These are phyloP conservation scores for Cutaneotrichosporon arboriforme DNA, from an alignment of 1,284 basidiomycete species.

Conservation along the genomic window DNA sequence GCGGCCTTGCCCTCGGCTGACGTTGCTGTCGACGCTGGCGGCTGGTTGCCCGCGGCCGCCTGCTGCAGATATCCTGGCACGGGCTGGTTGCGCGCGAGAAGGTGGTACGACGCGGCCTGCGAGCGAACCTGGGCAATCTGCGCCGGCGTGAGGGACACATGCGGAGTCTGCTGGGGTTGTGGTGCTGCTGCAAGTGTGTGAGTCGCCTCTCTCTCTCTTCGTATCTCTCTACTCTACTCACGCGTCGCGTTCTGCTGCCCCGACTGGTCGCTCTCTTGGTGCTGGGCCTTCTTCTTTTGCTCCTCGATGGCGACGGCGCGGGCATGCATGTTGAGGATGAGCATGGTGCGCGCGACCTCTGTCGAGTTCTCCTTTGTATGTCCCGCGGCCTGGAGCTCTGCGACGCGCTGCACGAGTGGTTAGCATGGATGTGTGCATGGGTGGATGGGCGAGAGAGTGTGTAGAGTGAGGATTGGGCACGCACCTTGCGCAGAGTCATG, in stretches of 20 bases:
- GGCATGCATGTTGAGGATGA: slow-evolving; percentile 36
- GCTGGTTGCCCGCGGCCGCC: slow-evolving; percentile 55
- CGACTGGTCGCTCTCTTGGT: not conserved
- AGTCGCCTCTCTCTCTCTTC: no score
- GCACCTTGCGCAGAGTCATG: slow-evolving; percentile 28
- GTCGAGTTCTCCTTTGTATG: slow-evolving; percentile 36
- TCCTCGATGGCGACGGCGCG: slow-evolving; percentile 31
- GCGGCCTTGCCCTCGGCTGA: slow-evolving; percentile 53
- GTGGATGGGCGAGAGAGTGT: not conserved
- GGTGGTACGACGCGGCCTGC: slow-evolving; percentile 86
- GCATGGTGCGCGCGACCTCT: slow-evolving; percentile 32
- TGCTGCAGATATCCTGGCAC: slow-evolving; percentile 74
- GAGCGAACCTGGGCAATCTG: slow-evolving; percentile 79
- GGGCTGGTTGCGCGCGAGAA: slow-evolving; percentile 70
- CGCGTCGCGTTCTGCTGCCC: slow-evolving; percentile 13
- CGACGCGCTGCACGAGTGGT: slow-evolving; percentile 29
- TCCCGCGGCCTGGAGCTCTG: slow-evolving; percentile 37
- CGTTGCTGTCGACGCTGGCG: slow-evolving; percentile 24
- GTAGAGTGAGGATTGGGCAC: slow-evolving; percentile 3
- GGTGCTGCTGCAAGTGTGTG: slow-evolving; percentile 10
- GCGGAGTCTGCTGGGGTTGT: slow-evolving; percentile 20
- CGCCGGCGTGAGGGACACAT: slow-evolving; percentile 63
- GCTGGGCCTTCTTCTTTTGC: slow-evolving; percentile 16
- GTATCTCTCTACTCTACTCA: slow-evolving; percentile 6
- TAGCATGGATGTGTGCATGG: slow-evolving; percentile 7